A percentile compares a stretch with the other conserved stretches of the same genome.
phyloP scores from a whole-genome alignment of 148 eudicot species.

The Rhododendron ferrugineum region DNA sequence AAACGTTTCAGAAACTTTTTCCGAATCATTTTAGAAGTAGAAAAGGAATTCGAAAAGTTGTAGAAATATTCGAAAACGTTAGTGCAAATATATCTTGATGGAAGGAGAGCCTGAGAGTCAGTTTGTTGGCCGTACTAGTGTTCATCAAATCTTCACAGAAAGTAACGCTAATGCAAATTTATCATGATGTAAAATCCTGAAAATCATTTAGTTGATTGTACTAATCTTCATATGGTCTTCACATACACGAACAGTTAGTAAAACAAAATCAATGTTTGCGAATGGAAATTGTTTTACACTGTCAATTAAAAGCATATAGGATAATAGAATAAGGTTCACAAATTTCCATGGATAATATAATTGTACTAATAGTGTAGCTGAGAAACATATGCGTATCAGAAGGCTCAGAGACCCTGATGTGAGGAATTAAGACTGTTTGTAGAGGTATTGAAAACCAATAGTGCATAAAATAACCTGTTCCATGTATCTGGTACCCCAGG shows the following conservation, averaged over 20 bases:
- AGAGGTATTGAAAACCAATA: conserved; percentile 12
- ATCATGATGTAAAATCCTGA: not conserved
- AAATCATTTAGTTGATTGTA: not conserved
- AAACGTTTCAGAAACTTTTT: not conserved
- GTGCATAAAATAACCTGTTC: conserved; percentile 39
- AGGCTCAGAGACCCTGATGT: not conserved
- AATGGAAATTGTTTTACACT: not conserved
- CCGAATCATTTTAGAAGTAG: not conserved
- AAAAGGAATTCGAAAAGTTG: not conserved
- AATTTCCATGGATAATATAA: not conserved
- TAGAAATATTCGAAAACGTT: not conserved
- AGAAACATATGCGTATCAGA: not conserved
- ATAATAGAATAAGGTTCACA: not conserved
- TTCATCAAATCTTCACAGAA: not conserved
- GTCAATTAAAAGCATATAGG: not conserved
- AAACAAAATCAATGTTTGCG: not conserved
- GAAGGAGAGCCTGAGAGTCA: not conserved
- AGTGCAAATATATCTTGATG: not conserved
- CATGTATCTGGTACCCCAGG: conserved; percentile 53
- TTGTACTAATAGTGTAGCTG: not conserved
- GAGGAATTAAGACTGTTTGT: not conserved
- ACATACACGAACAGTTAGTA: not conserved
- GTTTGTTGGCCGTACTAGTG: not conserved
- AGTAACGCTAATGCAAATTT: not conserved
- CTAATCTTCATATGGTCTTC: not conserved